Evolutionary conservation across 805 yeast species (phyloP).

Genomic region (Starmerella tilneyi): DNA sequence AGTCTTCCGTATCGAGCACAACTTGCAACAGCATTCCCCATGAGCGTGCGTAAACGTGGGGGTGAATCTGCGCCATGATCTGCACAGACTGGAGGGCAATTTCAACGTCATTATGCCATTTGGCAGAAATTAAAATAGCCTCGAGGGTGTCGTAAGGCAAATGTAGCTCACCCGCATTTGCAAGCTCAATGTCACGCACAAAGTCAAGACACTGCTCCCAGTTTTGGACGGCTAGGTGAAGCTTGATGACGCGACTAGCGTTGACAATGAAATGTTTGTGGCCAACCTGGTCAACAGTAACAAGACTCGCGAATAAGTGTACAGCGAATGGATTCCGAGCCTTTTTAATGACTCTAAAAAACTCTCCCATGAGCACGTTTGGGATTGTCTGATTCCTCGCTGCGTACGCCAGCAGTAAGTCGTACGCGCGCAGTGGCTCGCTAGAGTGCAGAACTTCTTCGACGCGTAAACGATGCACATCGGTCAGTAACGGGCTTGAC

Average conservation of each 20-base stretch:
- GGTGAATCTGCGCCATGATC: slow-evolving; percentile 16
- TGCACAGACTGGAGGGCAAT: slow-evolving; percentile 25
- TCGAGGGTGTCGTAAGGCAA: slow-evolving; percentile 25
- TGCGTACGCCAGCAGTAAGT: slow-evolving; percentile 3
- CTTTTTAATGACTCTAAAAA: slow-evolving; percentile 8
- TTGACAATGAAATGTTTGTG: slow-evolving; percentile 6
- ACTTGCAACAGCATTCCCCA: slow-evolving; percentile 29
- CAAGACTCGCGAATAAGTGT: slow-evolving; percentile 17
- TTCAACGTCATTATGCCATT: slow-evolving; percentile 27
- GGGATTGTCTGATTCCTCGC: slow-evolving; percentile 9
- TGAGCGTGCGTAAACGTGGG: slow-evolving; percentile 26
- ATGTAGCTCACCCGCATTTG: slow-evolving; percentile 23
- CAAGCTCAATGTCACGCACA: slow-evolving; percentile 24
- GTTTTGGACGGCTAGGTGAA: slow-evolving; percentile 20
- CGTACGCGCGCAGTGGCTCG: slow-evolving; percentile 8
- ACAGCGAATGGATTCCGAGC: slow-evolving; percentile 12
- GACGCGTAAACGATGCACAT: neutral
- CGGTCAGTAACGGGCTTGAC: neutral
- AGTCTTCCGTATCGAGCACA: slow-evolving; percentile 22
- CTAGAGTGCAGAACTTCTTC: slow-evolving; percentile 3
- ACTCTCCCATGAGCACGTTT: slow-evolving; percentile 6
- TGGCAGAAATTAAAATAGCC: slow-evolving; percentile 24
- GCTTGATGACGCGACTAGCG: slow-evolving; percentile 21
- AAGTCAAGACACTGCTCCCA: slow-evolving; percentile 25
- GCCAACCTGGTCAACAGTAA: slow-evolving; percentile 18